A percentile compares a stretch with the other conserved stretches of the same genome.
phyloP scores from a whole-genome alignment of 257 asterid genomes.

The Echium plantagineum region DNA sequence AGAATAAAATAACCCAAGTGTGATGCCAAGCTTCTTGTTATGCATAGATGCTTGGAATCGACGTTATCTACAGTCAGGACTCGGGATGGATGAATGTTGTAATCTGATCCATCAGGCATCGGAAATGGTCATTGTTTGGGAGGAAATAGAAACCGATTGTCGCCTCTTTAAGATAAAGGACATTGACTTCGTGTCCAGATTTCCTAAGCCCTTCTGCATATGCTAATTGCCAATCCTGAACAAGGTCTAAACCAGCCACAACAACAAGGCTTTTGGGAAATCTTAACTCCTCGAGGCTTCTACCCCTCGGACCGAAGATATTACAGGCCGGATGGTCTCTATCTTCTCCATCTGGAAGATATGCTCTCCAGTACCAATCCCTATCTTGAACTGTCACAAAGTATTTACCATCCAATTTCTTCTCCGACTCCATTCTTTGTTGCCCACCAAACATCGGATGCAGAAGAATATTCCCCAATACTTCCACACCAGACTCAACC shows the following conservation, averaged over 20 bases:
- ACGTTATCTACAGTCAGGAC: constrained; percentile 23
- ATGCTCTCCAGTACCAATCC: constrained; percentile 45
- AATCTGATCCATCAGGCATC: constrained; percentile 32
- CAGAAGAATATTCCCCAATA: constrained; percentile 32
- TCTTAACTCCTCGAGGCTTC: constrained; percentile 14
- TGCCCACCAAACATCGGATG: constrained; percentile 38
- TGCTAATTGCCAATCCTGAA: constrained; percentile 38
- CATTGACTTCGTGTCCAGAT: constrained; percentile 28
- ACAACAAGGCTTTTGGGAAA: constrained; percentile 29
- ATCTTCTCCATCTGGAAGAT: constrained; percentile 33
- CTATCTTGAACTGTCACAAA: constrained; percentile 34
- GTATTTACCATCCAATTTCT: constrained; percentile 27
- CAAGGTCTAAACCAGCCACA: constrained; percentile 37
- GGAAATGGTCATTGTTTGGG: constrained; percentile 38
- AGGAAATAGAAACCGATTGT: constrained; percentile 42
- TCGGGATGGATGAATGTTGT: constrained; percentile 26
- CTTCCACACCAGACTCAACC: constrained; percentile 23
- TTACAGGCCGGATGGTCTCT: constrained; percentile 40
- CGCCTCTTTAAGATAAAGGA: constrained; percentile 25
- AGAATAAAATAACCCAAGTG: constrained; percentile 7
- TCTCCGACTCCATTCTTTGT: constrained; percentile 27
- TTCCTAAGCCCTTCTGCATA: constrained; percentile 29
- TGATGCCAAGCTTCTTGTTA: constrained; percentile 24
- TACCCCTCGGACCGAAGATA: constrained; percentile 31
- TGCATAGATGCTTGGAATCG: constrained; percentile 23